phyloP scores from a whole-genome alignment of 164 flowering plant species.

The Vitis labrusca region DNA sequence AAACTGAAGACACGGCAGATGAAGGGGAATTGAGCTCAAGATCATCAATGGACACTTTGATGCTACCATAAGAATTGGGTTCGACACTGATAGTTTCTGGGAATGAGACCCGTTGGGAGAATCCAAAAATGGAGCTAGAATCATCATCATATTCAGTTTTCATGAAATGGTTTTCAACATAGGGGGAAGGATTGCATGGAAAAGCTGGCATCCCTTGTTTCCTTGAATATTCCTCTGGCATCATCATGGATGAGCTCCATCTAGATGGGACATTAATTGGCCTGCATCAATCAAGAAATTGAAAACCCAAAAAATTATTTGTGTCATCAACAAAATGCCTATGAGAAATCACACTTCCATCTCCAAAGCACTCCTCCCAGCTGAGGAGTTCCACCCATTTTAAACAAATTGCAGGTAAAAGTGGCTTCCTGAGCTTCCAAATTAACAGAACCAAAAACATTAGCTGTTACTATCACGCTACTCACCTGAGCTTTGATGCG shows the following conservation, averaged over 20 bases:
- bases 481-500: constrained; percentile 76
- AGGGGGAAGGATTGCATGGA: constrained; percentile 17
- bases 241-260: constrained; percentile 37
- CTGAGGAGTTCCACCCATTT: too few species aligned
- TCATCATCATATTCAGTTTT: constrained; percentile 20
- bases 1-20: constrained; percentile 55
- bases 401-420: too few species aligned
- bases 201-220: constrained; percentile 26
- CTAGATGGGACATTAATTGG: constrained; percentile 61
- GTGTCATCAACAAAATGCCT: too few species aligned
- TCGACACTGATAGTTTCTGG: constrained; percentile 59
- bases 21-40: constrained; percentile 51
- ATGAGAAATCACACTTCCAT: neutral
- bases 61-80: constrained; percentile 41
- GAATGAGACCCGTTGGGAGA: constrained; percentile 45
- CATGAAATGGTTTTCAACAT: constrained; percentile 13
- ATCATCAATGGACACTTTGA: constrained; percentile 46
- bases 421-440: too few species aligned
- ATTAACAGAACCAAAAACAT: too few species aligned
- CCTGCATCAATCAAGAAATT: constrained; percentile 31
- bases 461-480: neutral
- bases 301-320: too few species aligned
- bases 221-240: constrained; percentile 14
- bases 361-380: too few species aligned
- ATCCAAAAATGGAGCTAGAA: constrained; percentile 26